Evolutionary conservation across 1,139 yeast genomes (phyloP).

Genomic region (Fermentozyma sake): DNA sequence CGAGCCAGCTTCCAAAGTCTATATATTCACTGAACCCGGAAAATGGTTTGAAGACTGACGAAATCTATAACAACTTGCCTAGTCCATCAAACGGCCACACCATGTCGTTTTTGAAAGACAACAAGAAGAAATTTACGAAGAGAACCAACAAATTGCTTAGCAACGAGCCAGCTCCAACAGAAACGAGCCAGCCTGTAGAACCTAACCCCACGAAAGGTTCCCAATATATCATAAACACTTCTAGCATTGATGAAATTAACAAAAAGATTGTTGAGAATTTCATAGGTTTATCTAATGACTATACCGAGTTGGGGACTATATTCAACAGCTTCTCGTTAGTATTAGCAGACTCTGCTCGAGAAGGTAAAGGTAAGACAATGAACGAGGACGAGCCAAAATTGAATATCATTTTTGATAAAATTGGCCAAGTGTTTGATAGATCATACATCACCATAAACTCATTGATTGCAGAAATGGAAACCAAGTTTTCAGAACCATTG

Average conservation of each 20-base stretch:
- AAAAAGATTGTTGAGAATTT: slow-evolving; percentile 60
- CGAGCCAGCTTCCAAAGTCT: slow-evolving; percentile 39
- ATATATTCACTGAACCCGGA: slow-evolving; percentile 52
- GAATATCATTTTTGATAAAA: slow-evolving; percentile 49
- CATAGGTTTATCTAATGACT: slow-evolving; percentile 61
- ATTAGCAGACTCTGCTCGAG: slow-evolving; percentile 37
- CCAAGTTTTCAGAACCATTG: slow-evolving; percentile 77
- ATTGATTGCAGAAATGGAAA: slow-evolving; percentile 63
- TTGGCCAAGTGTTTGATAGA: slow-evolving; percentile 79
- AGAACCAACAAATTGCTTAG: slow-evolving; percentile 22
- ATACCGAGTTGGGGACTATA: slow-evolving; percentile 64
- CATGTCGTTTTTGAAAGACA: slow-evolving; percentile 34
- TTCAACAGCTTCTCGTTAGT: slow-evolving; percentile 73
- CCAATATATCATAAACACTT: slow-evolving; percentile 24
- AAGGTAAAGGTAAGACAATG: slow-evolving; percentile 10
- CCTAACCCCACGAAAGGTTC: slow-evolving; percentile 1
- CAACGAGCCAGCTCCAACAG: slow-evolving; percentile 3
- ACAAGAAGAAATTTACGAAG: slow-evolving; percentile 24
- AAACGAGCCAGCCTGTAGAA: neutral
- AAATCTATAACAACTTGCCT: slow-evolving; percentile 63
- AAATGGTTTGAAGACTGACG: slow-evolving; percentile 49
- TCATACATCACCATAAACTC: slow-evolving; percentile 63
- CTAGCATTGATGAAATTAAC: slow-evolving; percentile 62
- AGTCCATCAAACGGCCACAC: slow-evolving; percentile 43
- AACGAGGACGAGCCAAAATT: slow-evolving; percentile 34